Percentiles rank a stretch among this genome's conserved stretches.
These are phyloP conservation scores for Magnaporthales sp. DNA, from an alignment of 2,329 filamentous ascomycete species.

Conservation along the genomic window DNA sequence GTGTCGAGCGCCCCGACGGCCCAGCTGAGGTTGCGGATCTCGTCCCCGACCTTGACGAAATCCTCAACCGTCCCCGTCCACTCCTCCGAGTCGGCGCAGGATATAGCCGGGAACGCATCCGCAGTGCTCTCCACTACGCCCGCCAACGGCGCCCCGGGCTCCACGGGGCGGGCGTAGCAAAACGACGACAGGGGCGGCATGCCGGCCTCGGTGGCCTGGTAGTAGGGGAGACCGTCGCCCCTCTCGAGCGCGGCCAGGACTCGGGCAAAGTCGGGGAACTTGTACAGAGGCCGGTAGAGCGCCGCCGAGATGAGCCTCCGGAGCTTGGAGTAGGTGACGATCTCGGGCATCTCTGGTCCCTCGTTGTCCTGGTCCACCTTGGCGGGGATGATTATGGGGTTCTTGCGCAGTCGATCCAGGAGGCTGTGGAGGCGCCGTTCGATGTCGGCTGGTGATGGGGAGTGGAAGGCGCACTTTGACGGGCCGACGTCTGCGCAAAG, in stretches of 20 bases:
- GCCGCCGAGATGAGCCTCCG: slow-evolving; percentile 31
- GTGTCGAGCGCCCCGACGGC: slow-evolving; percentile 34
- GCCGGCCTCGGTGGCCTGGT: slow-evolving; percentile 12
- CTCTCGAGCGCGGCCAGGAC: slow-evolving; percentile 33
- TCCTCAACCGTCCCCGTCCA: slow-evolving; percentile 19
- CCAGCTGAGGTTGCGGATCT: slow-evolving; percentile 26
- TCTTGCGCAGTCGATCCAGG: slow-evolving; percentile 28
- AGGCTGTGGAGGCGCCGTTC: slow-evolving; percentile 28
- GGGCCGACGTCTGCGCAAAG: slow-evolving; percentile 45
- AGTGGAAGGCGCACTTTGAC: slow-evolving; percentile 34
- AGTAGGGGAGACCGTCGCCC: slow-evolving; percentile 35
- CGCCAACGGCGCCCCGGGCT: slow-evolving; percentile 21
- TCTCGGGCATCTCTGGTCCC: slow-evolving; percentile 32
- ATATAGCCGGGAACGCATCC: slow-evolving; percentile 35
- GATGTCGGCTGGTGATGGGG: slow-evolving; percentile 25
- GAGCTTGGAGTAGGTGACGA: slow-evolving; percentile 41
- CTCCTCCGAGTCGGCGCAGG: slow-evolving; percentile 32
- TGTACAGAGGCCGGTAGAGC: slow-evolving; percentile 34
- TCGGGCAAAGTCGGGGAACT: slow-evolving; percentile 31
- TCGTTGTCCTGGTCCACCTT: slow-evolving; percentile 11
- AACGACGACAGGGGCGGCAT: slow-evolving; percentile 13
- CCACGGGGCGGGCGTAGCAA: slow-evolving; percentile 20
- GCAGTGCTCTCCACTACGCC: slow-evolving; percentile 22
- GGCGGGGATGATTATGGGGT: slow-evolving; percentile 33
- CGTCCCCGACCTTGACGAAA: slow-evolving; percentile 23